Evolutionary conservation across 768 basidiomycete genomes (phyloP), one percentile per base, ranked within the genome.

Genomic region (Leccinum olivaceopallidum): DNA sequence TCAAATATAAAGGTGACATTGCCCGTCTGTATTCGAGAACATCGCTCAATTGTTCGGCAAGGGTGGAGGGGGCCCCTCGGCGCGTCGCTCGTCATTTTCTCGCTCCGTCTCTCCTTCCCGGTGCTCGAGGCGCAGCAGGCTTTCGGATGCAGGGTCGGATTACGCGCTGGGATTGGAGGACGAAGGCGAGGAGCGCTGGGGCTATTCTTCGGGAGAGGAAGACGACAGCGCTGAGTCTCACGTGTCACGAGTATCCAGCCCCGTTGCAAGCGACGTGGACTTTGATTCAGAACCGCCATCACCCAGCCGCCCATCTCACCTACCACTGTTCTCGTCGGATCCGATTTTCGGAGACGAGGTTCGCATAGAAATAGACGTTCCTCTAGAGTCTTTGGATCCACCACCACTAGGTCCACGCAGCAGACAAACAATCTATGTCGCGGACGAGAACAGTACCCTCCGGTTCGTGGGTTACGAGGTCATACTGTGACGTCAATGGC

Each of bases 391-490:
- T 10, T 74, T 85, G 48, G 82, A 86, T 34, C 82, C 87, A n/a
- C 92, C 91, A 3, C 90, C 92, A 18, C 81, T 83, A 20, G 93
- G 93, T 4, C 87, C 89, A 24, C 91, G 92, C 6, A 93, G 89
- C 69, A 80, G 92, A 59, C 97, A 99, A 75, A 88, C 86, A 0
- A 80, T 98, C 18, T 85, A 92, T 67, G 81, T 98, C 16, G 79
- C 86, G 4, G 96, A 98, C 66, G 97, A 99, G 72, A 96, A 98
- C 69, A 84, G 82, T 55, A 90, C 88, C 18, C 80, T 98, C 54
- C 87, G 94, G 12, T 89, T 99, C 68, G 81, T 94, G 30, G 94
- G 95, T 7, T 94, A 92, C 64, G 87, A 93, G 66, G 80, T 85
- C 2, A 77, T 88, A 30, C 69, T 66, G 7, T 85, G 85, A 82